Conservation (phyloP, 495 filamentous ascomycete genomes). For the Aspergillus ostianus region DNA sequence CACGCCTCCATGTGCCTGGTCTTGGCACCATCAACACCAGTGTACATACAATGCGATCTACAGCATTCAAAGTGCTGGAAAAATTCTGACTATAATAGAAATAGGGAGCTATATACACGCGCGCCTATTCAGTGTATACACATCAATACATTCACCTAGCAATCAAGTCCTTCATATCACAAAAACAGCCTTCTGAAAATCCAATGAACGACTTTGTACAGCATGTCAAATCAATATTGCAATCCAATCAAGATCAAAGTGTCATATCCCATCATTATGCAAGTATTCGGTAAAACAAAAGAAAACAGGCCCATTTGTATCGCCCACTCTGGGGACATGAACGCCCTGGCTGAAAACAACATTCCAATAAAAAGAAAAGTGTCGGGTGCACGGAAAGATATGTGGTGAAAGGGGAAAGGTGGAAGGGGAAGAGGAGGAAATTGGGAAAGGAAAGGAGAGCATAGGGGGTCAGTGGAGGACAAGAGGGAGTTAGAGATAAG, state of each 20-base stretch:
- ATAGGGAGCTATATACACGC: not conserved
- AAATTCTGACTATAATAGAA: not conserved
- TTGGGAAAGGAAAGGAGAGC: not conserved
- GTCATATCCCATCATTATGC: slow-evolving; percentile 46
- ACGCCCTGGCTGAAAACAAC: slow-evolving; percentile 26
- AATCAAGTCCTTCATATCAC: slow-evolving; percentile 1
- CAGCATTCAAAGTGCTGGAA: not conserved
- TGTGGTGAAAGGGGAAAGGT: slow-evolving; percentile 6
- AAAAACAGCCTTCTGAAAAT: not conserved
- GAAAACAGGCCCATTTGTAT: slow-evolving; percentile 16
- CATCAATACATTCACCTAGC: not conserved
- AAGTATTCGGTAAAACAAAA: slow-evolving; percentile 18
- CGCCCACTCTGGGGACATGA: slow-evolving; percentile 25
- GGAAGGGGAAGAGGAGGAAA: no score
- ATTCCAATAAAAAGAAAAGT: slow-evolving; percentile 1
- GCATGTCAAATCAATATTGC: slow-evolving; percentile 8
- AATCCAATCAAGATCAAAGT: slow-evolving; percentile 15
- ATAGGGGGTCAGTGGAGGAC: slow-evolving; percentile 8
- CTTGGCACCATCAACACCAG: slow-evolving; percentile 1
- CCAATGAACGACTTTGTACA: slow-evolving; percentile 13
- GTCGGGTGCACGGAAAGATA: slow-evolving; percentile 9
- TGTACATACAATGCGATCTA: not conserved
- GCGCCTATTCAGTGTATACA: not conserved
- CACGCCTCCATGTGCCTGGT: slow-evolving; percentile 6
- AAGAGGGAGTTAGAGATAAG: slow-evolving; percentile 17